phyloP scores from a whole-genome alignment of 2,329 filamentous ascomycete genomes.

The Monilinia polystroma region DNA sequence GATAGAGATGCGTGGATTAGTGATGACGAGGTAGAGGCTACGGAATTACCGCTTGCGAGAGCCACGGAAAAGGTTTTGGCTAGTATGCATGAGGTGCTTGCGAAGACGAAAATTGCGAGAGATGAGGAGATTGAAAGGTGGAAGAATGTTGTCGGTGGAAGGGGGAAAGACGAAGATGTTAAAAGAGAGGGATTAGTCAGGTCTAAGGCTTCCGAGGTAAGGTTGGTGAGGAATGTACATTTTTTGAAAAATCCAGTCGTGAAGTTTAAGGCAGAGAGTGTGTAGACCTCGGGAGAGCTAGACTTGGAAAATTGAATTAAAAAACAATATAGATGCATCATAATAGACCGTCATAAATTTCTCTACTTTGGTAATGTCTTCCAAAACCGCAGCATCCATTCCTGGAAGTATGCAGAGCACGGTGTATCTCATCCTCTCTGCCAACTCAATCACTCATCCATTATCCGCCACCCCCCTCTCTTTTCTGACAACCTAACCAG shows the following conservation, averaged over 20 bases:
- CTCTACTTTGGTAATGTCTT: constrained; percentile 5
- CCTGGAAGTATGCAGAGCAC: neutral
- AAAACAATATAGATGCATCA: constrained; percentile 1
- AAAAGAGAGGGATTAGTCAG: constrained; percentile 59
- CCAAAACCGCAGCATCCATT: neutral
- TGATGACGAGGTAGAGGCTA: constrained; percentile 65
- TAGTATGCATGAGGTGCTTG: constrained; percentile 86
- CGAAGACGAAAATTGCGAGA: constrained; percentile 64
- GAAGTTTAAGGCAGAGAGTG: constrained; percentile 58
- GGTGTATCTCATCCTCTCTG: neutral
- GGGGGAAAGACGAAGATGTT: constrained; percentile 42
- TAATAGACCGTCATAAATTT: constrained; percentile 5
- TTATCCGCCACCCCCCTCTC: neutral
- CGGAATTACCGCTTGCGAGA: constrained; percentile 76
- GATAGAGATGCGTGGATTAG: constrained; percentile 69
- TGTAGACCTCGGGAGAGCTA: constrained; percentile 35
- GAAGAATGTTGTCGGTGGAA: constrained; percentile 46
- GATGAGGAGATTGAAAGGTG: constrained; percentile 59
- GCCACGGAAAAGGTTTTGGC: constrained; percentile 85
- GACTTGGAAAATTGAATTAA: neutral
- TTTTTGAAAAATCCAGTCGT: constrained; percentile 66
- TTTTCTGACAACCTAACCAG: constrained; percentile 50
- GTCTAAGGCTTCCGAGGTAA: constrained; percentile 86
- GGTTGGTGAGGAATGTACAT: constrained; percentile 72
- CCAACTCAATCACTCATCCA: constrained; percentile 3